Evolutionary conservation across 2,329 filamentous ascomycete species (phyloP).

Genomic region (Sclerotinia subarctica): DNA sequence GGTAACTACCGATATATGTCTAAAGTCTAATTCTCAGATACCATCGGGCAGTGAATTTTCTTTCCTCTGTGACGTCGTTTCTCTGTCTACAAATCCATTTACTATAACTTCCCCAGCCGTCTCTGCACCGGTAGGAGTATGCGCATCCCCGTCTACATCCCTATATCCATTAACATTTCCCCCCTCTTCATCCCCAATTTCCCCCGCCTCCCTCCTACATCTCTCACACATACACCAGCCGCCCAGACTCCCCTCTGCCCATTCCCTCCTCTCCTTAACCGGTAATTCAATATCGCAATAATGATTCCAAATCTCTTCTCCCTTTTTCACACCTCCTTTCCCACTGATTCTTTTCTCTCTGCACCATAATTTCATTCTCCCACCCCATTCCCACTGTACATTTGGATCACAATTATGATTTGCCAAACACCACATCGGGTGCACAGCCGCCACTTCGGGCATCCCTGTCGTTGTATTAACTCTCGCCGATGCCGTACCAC

Average conservation of each 20-base stretch:
- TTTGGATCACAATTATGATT: slow-evolving; percentile 97
- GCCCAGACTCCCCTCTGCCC: slow-evolving; percentile 82
- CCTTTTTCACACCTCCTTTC: slow-evolving; percentile 64
- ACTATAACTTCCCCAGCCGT: not conserved
- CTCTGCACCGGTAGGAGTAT: not conserved
- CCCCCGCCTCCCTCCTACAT: slow-evolving; percentile 67
- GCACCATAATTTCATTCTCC: slow-evolving; percentile 68
- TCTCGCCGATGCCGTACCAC: slow-evolving; percentile 85
- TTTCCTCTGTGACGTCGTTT: not conserved
- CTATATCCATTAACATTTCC: not conserved
- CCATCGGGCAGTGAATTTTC: not conserved
- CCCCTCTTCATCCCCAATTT: not conserved
- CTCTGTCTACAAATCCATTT: not conserved
- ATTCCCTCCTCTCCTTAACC: slow-evolving; percentile 80
- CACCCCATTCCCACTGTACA: slow-evolving; percentile 90
- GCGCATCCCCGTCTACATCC: not conserved
- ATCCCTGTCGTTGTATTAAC: slow-evolving; percentile 73
- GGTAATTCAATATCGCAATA: slow-evolving; percentile 84
- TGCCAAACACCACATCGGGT: slow-evolving; percentile 92
- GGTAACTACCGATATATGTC: not conserved
- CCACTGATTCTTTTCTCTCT: slow-evolving; percentile 56
- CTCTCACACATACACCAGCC: slow-evolving; percentile 84
- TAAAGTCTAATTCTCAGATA: not conserved
- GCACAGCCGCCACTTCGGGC: slow-evolving; percentile 88
- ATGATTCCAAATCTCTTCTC: slow-evolving; percentile 86